phyloP scores from a whole-genome alignment of 345 rosid genomes.

The Anastatica hierochuntica region DNA sequence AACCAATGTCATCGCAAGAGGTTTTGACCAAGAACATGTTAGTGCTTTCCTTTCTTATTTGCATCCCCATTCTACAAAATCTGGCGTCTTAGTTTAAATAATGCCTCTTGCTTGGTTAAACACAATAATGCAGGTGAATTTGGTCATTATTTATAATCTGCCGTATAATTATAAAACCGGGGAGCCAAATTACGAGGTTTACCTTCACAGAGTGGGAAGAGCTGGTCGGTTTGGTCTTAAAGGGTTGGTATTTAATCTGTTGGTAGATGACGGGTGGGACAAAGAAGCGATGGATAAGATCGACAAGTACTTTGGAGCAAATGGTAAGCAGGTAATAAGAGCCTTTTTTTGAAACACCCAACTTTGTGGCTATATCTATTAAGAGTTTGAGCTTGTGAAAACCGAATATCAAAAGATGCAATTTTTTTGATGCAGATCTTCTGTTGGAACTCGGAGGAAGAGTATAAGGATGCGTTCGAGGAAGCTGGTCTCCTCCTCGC shows the following conservation, averaged over 20 bases:
- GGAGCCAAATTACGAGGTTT: constrained; percentile 83
- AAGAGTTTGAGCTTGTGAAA: too few relatives aligned
- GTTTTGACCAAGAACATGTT: constrained; percentile 94
- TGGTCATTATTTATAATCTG: constrained; percentile 75
- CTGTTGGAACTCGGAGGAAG: constrained; percentile 25
- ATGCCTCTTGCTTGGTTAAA: not conserved
- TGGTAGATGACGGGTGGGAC: constrained; percentile 32
- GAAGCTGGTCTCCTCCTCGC: constrained; percentile 28
- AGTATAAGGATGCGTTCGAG: constrained; percentile 22
- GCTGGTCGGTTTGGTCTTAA: constrained; percentile 96
- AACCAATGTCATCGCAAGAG: constrained; percentile 84
- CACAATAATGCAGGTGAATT: constrained; percentile 51
- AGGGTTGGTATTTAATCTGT: constrained; percentile 71
- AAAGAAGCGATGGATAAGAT: constrained; percentile 52
- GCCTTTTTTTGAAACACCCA: too few relatives aligned
- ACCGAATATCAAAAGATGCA: not conserved
- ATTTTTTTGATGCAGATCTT: constrained; percentile 3
- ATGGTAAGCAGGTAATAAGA: constrained; percentile 44
- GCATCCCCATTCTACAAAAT: not conserved
- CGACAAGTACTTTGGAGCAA: constrained; percentile 48
- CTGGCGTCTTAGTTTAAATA: not conserved
- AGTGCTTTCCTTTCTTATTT: not conserved
- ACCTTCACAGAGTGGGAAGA: constrained; percentile 93
- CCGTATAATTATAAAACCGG: constrained; percentile 47
- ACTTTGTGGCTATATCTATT: not conserved